These are phyloP conservation scores for Seiridium cupressi DNA, from an alignment of 2,329 filamentous ascomycete species.

Conservation along the genomic window DNA sequence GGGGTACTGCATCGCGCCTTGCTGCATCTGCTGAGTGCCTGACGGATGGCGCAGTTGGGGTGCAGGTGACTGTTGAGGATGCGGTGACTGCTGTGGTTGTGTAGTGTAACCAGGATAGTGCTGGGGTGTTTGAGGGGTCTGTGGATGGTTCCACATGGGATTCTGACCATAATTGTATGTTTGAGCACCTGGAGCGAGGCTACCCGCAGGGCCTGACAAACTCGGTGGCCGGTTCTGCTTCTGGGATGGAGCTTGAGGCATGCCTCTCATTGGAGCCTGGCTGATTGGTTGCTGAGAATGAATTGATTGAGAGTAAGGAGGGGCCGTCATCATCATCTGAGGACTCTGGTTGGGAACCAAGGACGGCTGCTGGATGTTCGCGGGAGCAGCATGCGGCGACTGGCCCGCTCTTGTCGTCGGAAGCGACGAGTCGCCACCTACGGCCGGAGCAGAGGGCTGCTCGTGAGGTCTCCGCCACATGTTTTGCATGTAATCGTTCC, in stretches of 20 bases:
- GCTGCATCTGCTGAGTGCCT: conserved; percentile 54
- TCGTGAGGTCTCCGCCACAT: conserved; percentile 85
- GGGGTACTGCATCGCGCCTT: conserved; percentile 57
- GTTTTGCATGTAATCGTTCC: conserved; percentile 75
- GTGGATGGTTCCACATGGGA: conserved; percentile 61
- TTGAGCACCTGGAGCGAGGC: conserved; percentile 49
- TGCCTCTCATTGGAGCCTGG: conserved; percentile 70
- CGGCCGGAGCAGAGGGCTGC: conserved; percentile 56
- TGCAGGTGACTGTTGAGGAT: conserved; percentile 55
- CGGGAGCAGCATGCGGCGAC: conserved; percentile 56
- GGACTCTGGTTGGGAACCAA: conserved; percentile 62
- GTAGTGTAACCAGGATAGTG: conserved; percentile 53
- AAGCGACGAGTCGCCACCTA: conserved; percentile 40
- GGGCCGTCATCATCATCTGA: conserved; percentile 65
- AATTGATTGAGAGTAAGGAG: conserved; percentile 67
- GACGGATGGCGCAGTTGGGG: conserved; percentile 59
- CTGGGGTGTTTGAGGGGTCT: conserved; percentile 62
- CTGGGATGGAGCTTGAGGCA: conserved; percentile 60
- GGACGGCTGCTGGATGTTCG: conserved; percentile 41
- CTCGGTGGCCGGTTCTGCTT: conserved; percentile 67
- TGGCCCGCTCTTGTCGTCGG: conserved; percentile 52
- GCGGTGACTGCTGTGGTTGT: conserved; percentile 47
- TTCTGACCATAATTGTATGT: conserved; percentile 62
- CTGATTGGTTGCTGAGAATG: conserved; percentile 70
- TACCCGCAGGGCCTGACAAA: conserved; percentile 51